Evolutionary conservation across 371 early-diverging fungal species (phyloP).

Genomic region (Rhizomucor pusillus): DNA sequence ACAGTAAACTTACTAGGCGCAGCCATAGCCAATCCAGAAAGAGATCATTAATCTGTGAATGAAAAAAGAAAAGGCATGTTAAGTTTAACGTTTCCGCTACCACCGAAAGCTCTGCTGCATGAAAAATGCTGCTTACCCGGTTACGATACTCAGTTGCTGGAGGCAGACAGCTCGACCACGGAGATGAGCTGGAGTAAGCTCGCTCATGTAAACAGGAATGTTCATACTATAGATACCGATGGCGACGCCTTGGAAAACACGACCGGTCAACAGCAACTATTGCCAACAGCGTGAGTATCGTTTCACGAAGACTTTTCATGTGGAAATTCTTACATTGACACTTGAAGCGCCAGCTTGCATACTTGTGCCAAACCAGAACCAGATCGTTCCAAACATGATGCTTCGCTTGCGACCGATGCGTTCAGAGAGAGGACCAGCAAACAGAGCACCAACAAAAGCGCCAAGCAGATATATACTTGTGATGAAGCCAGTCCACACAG

Average conservation of each 20-base stretch:
- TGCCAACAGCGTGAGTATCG: not conserved
- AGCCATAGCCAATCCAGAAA: conserved; percentile 47
- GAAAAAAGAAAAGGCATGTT: not conserved
- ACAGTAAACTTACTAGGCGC: conserved; percentile 35
- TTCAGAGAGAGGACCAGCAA: conserved; percentile 33
- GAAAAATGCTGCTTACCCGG: conserved; percentile 10
- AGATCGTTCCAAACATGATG: conserved; percentile 28
- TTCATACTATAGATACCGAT: conserved; percentile 33
- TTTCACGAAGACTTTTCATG: not conserved
- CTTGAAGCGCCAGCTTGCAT: conserved; percentile 26
- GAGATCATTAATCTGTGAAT: conserved; percentile 37
- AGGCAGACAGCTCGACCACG: conserved; percentile 21
- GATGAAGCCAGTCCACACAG: conserved; percentile 29
- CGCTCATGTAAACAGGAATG: conserved; percentile 37
- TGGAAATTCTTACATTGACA: conserved; percentile 11
- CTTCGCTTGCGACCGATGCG: conserved; percentile 34
- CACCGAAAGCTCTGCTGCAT: not conserved
- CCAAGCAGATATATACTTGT: conserved; percentile 39
- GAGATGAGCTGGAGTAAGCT: conserved; percentile 23
- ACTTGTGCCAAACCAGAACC: conserved; percentile 31
- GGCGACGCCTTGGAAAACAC: conserved; percentile 41
- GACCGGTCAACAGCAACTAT: conserved; percentile 37
- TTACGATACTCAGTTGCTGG: conserved; percentile 21
- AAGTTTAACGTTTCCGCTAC: not conserved
- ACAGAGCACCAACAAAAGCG: conserved; percentile 35